Evolutionary conservation across 1,139 yeast species (phyloP).

Genomic region (Yamadazyma atlantica): DNA sequence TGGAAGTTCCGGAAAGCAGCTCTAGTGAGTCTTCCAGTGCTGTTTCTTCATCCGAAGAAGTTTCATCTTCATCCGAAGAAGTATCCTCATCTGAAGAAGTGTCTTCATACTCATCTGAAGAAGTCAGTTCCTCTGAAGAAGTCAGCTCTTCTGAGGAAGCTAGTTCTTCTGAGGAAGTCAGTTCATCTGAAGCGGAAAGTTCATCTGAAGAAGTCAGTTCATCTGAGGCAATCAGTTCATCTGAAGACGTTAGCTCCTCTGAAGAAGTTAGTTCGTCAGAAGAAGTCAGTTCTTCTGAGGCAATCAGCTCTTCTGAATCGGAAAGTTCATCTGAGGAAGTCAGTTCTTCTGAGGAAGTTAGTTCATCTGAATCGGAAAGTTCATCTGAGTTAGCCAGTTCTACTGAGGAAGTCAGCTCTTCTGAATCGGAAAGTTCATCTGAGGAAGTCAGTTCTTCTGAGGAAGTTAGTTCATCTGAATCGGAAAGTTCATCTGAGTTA

Average conservation of each 20-base stretch:
- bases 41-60: slow-evolving; percentile 1
- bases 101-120: slow-evolving; percentile 1
- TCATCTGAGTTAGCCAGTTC: neutral
- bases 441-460: neutral
- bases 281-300: neutral
- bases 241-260: neutral
- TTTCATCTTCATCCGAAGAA: slow-evolving; percentile 4
- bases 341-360: neutral
- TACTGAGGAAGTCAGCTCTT: neutral
- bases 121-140: neutral
- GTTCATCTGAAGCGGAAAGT: neutral
- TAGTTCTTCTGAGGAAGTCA: neutral
- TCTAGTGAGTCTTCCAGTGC: slow-evolving; percentile 2
- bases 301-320: neutral
- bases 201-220: neutral
- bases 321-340: neutral
- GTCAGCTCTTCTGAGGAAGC: neutral
- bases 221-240: neutral
- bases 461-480: neutral
- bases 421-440: neutral
- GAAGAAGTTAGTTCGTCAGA: neutral
- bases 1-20: slow-evolving; percentile 11
- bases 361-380: neutral
- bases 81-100: slow-evolving; percentile 1
- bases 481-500: neutral